Evolutionary conservation across 495 filamentous ascomycete genomes (phyloP), one percentile per base, ranked within the genome.

Genomic region (Hypomontagnella submonticulosa): DNA sequence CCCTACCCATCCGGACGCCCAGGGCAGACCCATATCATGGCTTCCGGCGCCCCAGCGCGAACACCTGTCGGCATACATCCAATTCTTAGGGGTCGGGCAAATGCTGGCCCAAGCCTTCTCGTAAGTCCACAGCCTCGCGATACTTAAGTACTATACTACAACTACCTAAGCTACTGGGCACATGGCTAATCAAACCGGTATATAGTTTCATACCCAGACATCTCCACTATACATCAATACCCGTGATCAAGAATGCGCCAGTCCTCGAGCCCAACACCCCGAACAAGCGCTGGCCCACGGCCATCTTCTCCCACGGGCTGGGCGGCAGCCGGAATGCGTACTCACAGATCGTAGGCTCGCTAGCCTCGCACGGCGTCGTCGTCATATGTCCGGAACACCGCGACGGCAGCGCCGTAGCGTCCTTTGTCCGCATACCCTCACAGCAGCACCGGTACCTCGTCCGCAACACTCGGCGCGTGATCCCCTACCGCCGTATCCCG

Each of bases 261-360:
- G 49, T 80, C 1, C 73, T 74, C 19, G 34, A 67, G 9, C 69
- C 71, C 4, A 66, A 75, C 20, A 70, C 63, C 42, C 58, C 74
- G 4, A 60, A 76, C 48, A 66, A 73, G 16, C 76, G 84, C 78
- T 92, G 90, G 87, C 91, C 91, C 1, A 89, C 90, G 0, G 84
- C 90, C 77, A 79, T 94, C 32, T 93, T 94, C 75, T 92, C 90
- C 8, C 91, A 94, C 70, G 91, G 91, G 3, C 80, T 93, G 2
- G 91, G 88, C 3, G 91, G 91, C 13, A 86, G 83, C 38, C 78
- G 88, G 32, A 91, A 92, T 48, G 81, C 90, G 18, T 94, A 93
- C 76, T 91, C 88, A 34, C 84, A 92, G 67, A 61, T 93, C 8
- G 83, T 80, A 16, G 88, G 89, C 5, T 89, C 89, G 0, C 69